A percentile compares a stretch with the other conserved stretches of the same genome.
Evolutionary conservation across 2,329 filamentous ascomycete genomes (phyloP).

Genomic region (Neofusicoccum sp.): DNA sequence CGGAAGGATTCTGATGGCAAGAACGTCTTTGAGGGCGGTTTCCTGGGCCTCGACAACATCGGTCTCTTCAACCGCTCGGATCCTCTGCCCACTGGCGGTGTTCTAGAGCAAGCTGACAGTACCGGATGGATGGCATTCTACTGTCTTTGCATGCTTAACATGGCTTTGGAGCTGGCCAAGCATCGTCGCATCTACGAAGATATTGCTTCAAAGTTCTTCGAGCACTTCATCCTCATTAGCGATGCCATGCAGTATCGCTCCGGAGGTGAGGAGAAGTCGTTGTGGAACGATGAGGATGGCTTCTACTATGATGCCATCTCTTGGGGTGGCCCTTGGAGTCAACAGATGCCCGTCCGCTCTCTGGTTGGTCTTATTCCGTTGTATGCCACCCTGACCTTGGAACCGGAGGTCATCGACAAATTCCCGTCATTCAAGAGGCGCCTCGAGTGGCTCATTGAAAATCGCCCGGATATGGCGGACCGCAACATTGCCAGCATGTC

Average conservation of each 20-base stretch:
- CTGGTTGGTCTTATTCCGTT: constrained; percentile 92
- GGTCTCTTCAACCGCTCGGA: constrained; percentile 97
- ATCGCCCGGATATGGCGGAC: constrained; percentile 82
- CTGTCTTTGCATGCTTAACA: constrained; percentile 95
- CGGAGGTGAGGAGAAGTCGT: constrained; percentile 72
- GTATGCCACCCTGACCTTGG: constrained; percentile 87
- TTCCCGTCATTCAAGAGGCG: constrained; percentile 92
- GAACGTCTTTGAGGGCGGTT: constrained; percentile 96
- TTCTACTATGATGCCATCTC: constrained; percentile 99
- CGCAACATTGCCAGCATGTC: constrained; percentile 93
- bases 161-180: constrained; percentile 91
- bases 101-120: constrained; percentile 93
- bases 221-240: constrained; percentile 97
- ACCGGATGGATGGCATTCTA: constrained; percentile 99
- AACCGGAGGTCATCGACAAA: constrained; percentile 90
- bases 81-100: constrained; percentile 88
- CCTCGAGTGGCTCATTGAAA: constrained; percentile 90
- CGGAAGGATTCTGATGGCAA: constrained; percentile 93
- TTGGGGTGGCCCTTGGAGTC: constrained; percentile 89
- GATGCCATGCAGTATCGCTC: constrained; percentile 85
- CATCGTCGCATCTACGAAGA: constrained; percentile 95
- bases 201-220: constrained; percentile 96
- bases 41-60: constrained; percentile 95
- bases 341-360: constrained; percentile 89
- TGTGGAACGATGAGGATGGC: constrained; percentile 96